These are phyloP conservation scores for Colletotrichum paranaense DNA, from an alignment of 2,329 filamentous ascomycete genomes.

Conservation along the genomic window DNA sequence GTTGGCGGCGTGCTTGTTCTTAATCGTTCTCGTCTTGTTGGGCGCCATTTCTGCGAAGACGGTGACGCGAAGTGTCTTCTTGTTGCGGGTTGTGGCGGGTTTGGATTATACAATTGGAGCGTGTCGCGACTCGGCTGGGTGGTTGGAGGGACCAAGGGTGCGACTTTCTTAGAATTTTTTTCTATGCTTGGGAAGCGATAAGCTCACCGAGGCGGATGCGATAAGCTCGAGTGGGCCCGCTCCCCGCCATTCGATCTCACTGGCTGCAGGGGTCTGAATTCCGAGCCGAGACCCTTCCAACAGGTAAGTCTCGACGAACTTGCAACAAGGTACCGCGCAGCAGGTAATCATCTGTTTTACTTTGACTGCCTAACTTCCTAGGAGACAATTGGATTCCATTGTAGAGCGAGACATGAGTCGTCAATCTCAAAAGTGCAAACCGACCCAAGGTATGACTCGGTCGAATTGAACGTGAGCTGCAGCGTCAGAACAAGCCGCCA, in stretches of 20 bases:
- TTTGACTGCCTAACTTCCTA: too few species aligned
- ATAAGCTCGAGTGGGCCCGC: conserved; percentile 33
- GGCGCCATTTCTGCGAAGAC: conserved; percentile 59
- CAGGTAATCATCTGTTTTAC: neutral
- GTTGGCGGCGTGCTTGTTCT: conserved; percentile 72
- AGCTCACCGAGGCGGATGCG: conserved; percentile 29
- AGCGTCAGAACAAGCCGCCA: neutral
- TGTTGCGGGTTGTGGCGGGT: neutral
- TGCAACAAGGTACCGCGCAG: neutral
- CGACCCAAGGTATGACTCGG: too few species aligned
- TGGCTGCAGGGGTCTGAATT: neutral
- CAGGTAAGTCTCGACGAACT: neutral
- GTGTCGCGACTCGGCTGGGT: conserved; percentile 23
- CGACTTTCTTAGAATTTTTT: conserved; percentile 38
- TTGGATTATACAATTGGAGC: conserved; percentile 8
- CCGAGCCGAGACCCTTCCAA: neutral
- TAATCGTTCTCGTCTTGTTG: conserved; percentile 68
- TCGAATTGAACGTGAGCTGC: neutral
- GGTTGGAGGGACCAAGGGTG: conserved; percentile 23
- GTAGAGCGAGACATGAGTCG: too few species aligned
- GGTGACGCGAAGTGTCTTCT: neutral
- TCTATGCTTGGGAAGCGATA: conserved; percentile 34
- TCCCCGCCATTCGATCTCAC: conserved; percentile 27
- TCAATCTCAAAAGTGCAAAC: too few species aligned
- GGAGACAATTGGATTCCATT: too few species aligned